Base-by-base conservation (phyloP, 2,329 filamentous ascomycete genomes). In the Trichocomaceae sp. region DNA sequence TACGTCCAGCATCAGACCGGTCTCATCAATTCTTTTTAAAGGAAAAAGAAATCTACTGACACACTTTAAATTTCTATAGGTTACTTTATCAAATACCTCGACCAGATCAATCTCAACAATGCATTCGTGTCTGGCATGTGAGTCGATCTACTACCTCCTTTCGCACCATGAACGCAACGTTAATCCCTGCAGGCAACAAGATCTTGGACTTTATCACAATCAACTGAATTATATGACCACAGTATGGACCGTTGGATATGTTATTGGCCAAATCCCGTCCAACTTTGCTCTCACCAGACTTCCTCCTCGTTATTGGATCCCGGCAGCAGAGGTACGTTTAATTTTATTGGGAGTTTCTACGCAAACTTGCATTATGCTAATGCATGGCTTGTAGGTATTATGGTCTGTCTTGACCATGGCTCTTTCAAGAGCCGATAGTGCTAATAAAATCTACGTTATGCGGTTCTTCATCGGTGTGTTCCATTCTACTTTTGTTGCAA, bases 181-280 rank as follows among this genome's bases (percentile, higher is more conserved):
- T 19, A 10, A 2, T 33, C 12, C 20, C 5, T 44, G 29, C 52
- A 75, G 72, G 77, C 75, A 81, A 62, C 77, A 81, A 60, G 79
- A 82, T 52, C 66, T 83, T 0, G 63, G 69, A 1, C 65, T 83
- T 19, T 75, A 77, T 46, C 73, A 74, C 1, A 83, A 83, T 58
- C 69, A 84, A 54, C 69, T 83, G 31, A 82, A 83, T 51, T 78
- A 77, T 52, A 77, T 79, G 68, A 72, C 81, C 50, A 77, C 80
- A 0, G 77, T 75, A 26, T 85, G 82, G 73, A 83, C 79, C 0
- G 75, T 81, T 0, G 83, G 83, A 8, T 85, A 85, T 59, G 78
- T 82, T 0, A 71, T 85, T 48, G 77, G 76, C 2, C 69, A 79
- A 54, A 72, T 80, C 12, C 77, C 77, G 1, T 76, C 71, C 46